These are phyloP conservation scores for Solanum hybrid DNA, from an alignment of 305 asterid genomes.

Conservation along the genomic window DNA sequence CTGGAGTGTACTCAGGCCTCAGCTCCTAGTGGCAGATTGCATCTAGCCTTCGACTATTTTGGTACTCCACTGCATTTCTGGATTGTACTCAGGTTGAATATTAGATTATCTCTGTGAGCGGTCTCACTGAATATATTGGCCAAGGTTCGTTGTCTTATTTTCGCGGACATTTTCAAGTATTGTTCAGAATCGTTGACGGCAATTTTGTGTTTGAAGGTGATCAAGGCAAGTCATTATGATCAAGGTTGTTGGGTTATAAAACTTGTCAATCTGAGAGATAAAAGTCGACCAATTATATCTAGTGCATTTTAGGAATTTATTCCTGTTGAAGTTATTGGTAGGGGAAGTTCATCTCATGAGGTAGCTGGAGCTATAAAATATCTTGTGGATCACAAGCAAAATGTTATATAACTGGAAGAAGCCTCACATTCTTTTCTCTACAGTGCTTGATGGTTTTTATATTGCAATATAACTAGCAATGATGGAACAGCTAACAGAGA, in stretches of 20 bases:
- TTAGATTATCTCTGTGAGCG: not conserved
- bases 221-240: not conserved
- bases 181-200: not conserved
- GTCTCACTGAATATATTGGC: not conserved
- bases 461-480: constrained; percentile 21
- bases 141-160: not conserved
- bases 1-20: constrained; percentile 1
- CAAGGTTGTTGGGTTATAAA: constrained; percentile 1
- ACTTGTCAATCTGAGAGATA: constrained; percentile 1
- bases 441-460: constrained; percentile 2
- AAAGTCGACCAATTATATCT: not conserved
- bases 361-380: constrained; percentile 10
- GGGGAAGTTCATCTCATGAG: constrained; percentile 9
- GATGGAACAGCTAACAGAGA: constrained; percentile 46
- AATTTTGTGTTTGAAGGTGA: not conserved
- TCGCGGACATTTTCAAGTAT: not conserved
- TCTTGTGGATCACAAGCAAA: constrained; percentile 9
- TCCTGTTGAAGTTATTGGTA: not conserved
- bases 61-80: not conserved
- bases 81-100: not conserved
- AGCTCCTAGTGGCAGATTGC: not conserved
- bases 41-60: not conserved
- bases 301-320: not conserved
- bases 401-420: constrained; percentile 25
- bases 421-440: constrained; percentile 8